Evolutionary conservation across 768 basidiomycete species (phyloP), one percentile per base, ranked within the genome.

Genomic region (Mycena crocata): DNA sequence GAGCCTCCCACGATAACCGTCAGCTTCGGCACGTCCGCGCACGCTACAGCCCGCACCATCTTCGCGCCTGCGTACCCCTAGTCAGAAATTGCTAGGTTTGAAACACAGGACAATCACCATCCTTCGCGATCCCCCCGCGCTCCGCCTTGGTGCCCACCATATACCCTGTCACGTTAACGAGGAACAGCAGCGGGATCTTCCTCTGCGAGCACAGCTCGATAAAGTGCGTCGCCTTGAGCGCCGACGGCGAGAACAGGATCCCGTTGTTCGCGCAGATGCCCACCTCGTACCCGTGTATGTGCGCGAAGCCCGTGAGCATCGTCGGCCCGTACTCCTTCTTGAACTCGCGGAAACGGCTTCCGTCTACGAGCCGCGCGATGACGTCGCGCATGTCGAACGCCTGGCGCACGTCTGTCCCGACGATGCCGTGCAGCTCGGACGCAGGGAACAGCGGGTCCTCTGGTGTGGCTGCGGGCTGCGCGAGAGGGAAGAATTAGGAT

Each of bases 111-210:
- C n/a, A 84, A 87, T 50, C 57, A 95, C 96, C 88, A 95, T 94
- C 74, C 88, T 90, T 76, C 87, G 85, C 67, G 70, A 98, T 98
- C 0, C 96, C 96, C 3, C 94, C 95, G 71, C 87, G 88, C 80
- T 98, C 96, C 23, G 96, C 96, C 70, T 96, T 96, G 6, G 93
- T 95, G 7, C 96, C 96, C 5, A 98, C 96, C 96, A 98, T 98
- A 73, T 98, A 98, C 15, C 93, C 91, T 82, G 94, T 94, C n/a
- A 98, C 94, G 73, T 98, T 98, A 48, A 97, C 96, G 44, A 98
- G 86, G 85, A 98, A 98, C 23, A 98, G 83, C 2, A 98, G 79
- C 0, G 96, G 96, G 58, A 98, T 94, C 66, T 86, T 86, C 12
- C 96, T 87, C 76, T 98, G 96, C 1, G 94, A 95, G 73, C 96